phyloP scores from a whole-genome alignment of 1,284 basidiomycete genomes.

The Naganishia albida region DNA sequence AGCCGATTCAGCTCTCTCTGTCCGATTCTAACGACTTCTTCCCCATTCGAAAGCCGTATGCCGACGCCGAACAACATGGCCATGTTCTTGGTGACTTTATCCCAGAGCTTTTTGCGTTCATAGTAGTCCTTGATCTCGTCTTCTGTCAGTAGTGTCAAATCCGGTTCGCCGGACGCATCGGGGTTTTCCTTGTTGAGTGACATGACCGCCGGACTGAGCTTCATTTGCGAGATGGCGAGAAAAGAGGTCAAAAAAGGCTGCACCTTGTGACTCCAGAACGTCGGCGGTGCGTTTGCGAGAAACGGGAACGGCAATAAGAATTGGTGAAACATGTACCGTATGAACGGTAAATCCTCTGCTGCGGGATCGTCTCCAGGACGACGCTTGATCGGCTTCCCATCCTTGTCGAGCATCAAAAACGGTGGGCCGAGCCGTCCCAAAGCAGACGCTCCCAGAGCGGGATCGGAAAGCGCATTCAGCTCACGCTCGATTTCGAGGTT shows the following conservation, averaged over 20 bases:
- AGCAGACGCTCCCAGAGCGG: constrained; percentile 64
- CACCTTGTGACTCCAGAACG: constrained; percentile 88
- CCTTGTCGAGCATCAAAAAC: constrained; percentile 23
- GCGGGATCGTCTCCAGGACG: neutral
- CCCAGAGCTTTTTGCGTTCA: constrained; percentile 63
- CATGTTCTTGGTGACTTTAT: constrained; percentile 78
- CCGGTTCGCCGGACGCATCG: constrained; percentile 40
- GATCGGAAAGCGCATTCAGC: constrained; percentile 66
- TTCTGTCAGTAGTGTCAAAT: constrained; percentile 46
- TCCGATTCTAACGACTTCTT: constrained; percentile 83
- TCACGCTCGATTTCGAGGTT: constrained; percentile 79
- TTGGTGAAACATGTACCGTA: constrained; percentile 83
- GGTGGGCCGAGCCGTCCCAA: constrained; percentile 84
- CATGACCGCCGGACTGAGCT: constrained; percentile 55
- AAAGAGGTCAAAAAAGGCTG: constrained; percentile 86
- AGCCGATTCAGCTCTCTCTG: constrained; percentile 76
- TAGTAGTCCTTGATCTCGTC: constrained; percentile 61
- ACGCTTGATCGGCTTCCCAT: constrained; percentile 28
- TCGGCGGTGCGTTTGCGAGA: constrained; percentile 76
- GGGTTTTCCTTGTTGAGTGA: constrained; percentile 53
- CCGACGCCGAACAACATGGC: constrained; percentile 77
- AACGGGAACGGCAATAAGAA: constrained; percentile 92
- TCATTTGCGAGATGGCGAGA: constrained; percentile 66
- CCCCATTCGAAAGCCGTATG: constrained; percentile 74
- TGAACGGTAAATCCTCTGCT: constrained; percentile 71